phyloP scores from a whole-genome alignment of 768 basidiomycete species.

The Clathrus columnatus region DNA sequence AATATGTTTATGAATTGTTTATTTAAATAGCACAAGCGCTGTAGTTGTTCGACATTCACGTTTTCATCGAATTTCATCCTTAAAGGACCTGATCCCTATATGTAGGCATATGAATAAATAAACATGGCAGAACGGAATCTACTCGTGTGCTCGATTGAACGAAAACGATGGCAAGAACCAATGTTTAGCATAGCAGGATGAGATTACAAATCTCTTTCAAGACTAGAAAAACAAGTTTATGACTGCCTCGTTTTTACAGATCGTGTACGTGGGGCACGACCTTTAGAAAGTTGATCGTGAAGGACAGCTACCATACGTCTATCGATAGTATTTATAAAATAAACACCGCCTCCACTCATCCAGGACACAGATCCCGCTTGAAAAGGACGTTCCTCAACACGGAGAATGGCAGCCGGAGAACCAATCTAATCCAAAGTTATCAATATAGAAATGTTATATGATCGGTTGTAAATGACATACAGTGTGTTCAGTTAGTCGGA shows the following conservation, averaged over 20 bases:
- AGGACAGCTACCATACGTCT: slow-evolving; percentile 23
- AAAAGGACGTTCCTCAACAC: slow-evolving; percentile 60
- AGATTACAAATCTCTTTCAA: no score
- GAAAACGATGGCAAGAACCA: no score
- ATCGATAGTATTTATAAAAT: slow-evolving; percentile 73
- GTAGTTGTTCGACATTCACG: no score
- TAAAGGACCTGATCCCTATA: no score
- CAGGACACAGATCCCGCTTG: slow-evolving; percentile 73
- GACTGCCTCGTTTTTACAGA: not conserved
- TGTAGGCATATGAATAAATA: no score
- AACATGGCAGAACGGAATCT: no score
- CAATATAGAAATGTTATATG: slow-evolving; percentile 2
- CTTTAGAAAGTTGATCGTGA: not conserved
- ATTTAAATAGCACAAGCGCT: no score
- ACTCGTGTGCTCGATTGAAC: no score
- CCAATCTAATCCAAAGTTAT: slow-evolving; percentile 40
- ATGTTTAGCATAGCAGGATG: no score
- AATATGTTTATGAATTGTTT: not conserved
- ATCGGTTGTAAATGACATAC: slow-evolving; percentile 26
- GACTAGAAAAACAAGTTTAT: no score
- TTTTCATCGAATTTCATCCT: no score
- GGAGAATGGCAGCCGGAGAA: slow-evolving; percentile 77
- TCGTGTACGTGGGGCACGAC: not conserved
- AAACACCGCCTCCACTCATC: slow-evolving; percentile 61
- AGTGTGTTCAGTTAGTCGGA: slow-evolving; percentile 77